Evolutionary conservation across 768 basidiomycete genomes (phyloP).

Genomic region (Leccinum variicolor): DNA sequence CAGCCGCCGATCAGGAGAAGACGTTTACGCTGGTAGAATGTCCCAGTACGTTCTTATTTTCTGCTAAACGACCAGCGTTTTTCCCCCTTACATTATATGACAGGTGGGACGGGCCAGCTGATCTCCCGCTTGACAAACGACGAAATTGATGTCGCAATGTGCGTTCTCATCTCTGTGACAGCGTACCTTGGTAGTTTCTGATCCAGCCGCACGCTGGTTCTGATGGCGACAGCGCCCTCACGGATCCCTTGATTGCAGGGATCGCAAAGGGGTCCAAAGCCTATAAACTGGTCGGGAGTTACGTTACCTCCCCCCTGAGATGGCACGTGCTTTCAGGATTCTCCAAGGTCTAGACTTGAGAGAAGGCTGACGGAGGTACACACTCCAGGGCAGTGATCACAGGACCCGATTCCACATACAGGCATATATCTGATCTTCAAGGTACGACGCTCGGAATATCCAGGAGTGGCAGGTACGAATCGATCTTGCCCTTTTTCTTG

Average conservation of each 20-base stretch:
- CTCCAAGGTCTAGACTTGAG: neutral
- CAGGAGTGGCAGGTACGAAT: conserved; percentile 67
- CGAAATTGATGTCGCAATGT: conserved; percentile 85
- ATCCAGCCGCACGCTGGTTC: neutral
- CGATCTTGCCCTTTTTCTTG: neutral
- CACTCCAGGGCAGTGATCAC: conserved; percentile 84
- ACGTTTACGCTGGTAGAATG: conserved; percentile 88
- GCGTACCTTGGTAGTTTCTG: neutral
- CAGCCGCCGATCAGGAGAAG: conserved; percentile 59
- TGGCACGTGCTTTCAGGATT: conserved; percentile 49
- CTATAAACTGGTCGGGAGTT: conserved; percentile 92
- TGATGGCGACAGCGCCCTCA: conserved; percentile 63
- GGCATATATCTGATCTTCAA: conserved; percentile 69
- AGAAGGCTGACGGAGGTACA: neutral
- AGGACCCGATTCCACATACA: conserved; percentile 64
- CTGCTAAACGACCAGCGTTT: neutral
- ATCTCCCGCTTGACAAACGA: conserved; percentile 71
- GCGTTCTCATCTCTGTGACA: conserved; percentile 19
- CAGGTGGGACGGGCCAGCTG: conserved; percentile 84
- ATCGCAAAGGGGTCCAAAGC: conserved; percentile 85
- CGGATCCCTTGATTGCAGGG: conserved; percentile 87
- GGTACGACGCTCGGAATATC: conserved; percentile 89
- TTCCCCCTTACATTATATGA: neutral
- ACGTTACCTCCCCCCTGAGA: conserved; percentile 84
- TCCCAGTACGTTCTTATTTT: conserved; percentile 53